Evolutionary conservation across 2,329 filamentous ascomycete species (phyloP).

Genomic region (Truncatella angustata): DNA sequence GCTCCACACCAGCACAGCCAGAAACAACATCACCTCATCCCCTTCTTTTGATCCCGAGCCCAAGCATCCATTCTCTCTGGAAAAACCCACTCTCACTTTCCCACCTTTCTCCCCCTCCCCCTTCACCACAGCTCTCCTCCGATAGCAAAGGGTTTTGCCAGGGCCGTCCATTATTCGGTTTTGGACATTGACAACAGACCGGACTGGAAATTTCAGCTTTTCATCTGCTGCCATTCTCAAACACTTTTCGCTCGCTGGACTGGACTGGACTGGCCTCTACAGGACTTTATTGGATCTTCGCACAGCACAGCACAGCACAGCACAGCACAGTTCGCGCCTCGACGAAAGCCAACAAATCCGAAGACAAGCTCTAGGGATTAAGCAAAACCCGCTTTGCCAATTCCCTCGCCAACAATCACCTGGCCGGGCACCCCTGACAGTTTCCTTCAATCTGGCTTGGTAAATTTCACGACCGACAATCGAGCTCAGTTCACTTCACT

Average conservation of each 20-base stretch:
- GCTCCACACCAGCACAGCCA: conserved; percentile 12
- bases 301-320: too few species aligned
- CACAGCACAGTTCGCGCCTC: neutral
- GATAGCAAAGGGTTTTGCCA: conserved; percentile 1
- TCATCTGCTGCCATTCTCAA: neutral
- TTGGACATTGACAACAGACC: neutral
- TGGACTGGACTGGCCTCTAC: too few species aligned
- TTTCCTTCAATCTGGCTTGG: conserved; percentile 4
- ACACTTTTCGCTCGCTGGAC: neutral
- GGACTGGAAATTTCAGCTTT: neutral
- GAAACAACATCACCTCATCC: conserved; percentile 22
- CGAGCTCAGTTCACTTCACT: too few species aligned
- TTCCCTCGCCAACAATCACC: conserved; percentile 4
- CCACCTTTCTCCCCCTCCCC: conserved; percentile 10
- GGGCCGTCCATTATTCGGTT: neutral
- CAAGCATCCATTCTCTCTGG: too few species aligned
- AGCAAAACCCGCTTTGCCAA: conserved; percentile 5
- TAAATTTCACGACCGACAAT: conserved; percentile 5
- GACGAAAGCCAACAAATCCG: neutral
- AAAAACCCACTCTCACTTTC: conserved; percentile 9
- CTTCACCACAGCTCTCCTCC: conserved; percentile 6
- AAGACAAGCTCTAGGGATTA: neutral
- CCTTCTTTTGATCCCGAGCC: conserved; percentile 13
- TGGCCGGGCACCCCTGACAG: conserved; percentile 9
- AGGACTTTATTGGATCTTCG: too few species aligned